phyloP scores from a whole-genome alignment of 495 filamentous ascomycete species.

The Clohesyomyces aquaticus region DNA sequence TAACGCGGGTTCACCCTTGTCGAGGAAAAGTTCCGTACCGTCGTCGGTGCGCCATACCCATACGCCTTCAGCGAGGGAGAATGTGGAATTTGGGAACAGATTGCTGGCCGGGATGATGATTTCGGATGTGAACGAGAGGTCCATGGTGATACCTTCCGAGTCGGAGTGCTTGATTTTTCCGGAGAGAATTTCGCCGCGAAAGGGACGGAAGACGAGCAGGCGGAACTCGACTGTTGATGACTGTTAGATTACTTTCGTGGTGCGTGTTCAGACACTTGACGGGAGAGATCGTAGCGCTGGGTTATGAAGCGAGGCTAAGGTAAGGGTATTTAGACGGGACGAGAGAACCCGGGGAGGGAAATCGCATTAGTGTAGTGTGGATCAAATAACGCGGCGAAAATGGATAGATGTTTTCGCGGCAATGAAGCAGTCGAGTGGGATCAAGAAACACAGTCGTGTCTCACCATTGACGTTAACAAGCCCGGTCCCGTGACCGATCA shows the following conservation, averaged over 20 bases:
- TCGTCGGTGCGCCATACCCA: conserved; percentile 82
- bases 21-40: conserved; percentile 74
- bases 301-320: background rate
- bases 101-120: conserved; percentile 72
- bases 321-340: no score
- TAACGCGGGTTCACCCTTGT: conserved; percentile 83
- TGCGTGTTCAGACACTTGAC: background rate
- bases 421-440: no score
- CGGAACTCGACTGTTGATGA: conserved; percentile 76
- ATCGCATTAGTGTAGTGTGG: background rate
- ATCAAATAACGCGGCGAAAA: background rate
- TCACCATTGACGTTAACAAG: conserved; percentile 93
- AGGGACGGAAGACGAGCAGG: conserved; percentile 90
- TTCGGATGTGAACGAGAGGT: conserved; percentile 87
- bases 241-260: background rate
- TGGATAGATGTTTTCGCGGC: no score
- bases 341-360: no score
- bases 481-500: conserved; percentile 88
- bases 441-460: no score
- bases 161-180: conserved; percentile 77
- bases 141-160: conserved; percentile 73
- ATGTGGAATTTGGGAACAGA: conserved; percentile 71
- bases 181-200: conserved; percentile 85
- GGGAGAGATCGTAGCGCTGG: background rate
- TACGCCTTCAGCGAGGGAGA: conserved; percentile 70